These are phyloP conservation scores for Phellopilus nigrolimitatus DNA, from an alignment of 1,284 basidiomycete species.

Conservation along the genomic window DNA sequence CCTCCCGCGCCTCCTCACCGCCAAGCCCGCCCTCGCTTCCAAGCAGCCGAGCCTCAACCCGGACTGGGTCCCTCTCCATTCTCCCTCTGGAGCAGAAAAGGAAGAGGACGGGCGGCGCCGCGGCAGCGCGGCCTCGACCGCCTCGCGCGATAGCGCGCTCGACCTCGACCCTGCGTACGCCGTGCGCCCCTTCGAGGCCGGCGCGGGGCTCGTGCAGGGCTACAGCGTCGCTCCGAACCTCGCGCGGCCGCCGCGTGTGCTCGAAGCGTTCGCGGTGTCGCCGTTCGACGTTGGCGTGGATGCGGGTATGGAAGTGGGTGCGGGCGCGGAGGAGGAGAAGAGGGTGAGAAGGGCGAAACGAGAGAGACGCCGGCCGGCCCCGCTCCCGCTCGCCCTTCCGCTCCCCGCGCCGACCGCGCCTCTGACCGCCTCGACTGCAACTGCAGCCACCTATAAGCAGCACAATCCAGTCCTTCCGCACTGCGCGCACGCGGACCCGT, in stretches of 20 bases:
- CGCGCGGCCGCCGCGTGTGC: slow-evolving; percentile 7
- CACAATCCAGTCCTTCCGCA: neutral
- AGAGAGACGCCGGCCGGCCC: slow-evolving; percentile 15
- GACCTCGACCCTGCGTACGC: slow-evolving; percentile 17
- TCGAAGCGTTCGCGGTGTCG: slow-evolving; percentile 15
- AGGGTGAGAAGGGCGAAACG: slow-evolving; percentile 9
- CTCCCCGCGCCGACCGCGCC: slow-evolving; percentile 4
- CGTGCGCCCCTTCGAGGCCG: slow-evolving; percentile 8
- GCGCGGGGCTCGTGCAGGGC: slow-evolving; percentile 8
- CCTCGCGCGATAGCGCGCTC: slow-evolving; percentile 4
- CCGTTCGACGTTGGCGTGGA: slow-evolving; percentile 8
- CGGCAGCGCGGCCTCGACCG: slow-evolving; percentile 5
- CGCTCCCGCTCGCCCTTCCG: slow-evolving; percentile 14
- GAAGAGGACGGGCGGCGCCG: neutral
- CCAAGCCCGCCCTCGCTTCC: slow-evolving; percentile 4
- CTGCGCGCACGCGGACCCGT: neutral
- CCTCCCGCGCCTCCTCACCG: slow-evolving; percentile 12
- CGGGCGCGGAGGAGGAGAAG: neutral
- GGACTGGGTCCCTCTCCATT: slow-evolving; percentile 11
- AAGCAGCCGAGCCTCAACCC: neutral
- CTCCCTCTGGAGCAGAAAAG: neutral
- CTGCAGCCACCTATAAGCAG: neutral
- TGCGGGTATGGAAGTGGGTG: neutral
- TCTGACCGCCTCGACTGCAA: neutral
- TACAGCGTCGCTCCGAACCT: slow-evolving; percentile 12